phyloP scores from a whole-genome alignment of 1,284 basidiomycete genomes.

The Thelephora terrestris region DNA sequence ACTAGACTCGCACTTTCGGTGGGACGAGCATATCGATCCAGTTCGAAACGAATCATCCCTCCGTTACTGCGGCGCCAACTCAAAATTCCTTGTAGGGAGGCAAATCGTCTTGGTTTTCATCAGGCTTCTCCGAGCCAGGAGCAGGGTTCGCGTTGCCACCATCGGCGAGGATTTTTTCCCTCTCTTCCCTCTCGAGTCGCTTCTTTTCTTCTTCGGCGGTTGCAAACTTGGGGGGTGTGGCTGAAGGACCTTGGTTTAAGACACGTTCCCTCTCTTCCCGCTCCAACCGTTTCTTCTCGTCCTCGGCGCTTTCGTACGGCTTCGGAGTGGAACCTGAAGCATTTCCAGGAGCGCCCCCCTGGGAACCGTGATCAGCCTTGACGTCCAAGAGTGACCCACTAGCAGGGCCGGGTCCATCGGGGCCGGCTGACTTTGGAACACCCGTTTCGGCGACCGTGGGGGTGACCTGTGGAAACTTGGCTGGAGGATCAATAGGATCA shows the following conservation, averaged over 20 bases:
- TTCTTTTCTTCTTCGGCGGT: conserved; percentile 60
- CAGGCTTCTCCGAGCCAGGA: conserved; percentile 9
- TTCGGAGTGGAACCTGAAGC: conserved; percentile 5
- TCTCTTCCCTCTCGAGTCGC: conserved; percentile 54
- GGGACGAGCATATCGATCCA: no score
- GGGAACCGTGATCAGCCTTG: conserved; percentile 25
- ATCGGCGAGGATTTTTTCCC: conserved; percentile 38
- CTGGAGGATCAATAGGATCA: conserved; percentile 20
- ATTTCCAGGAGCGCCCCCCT: neutral
- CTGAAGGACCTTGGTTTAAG: conserved; percentile 12
- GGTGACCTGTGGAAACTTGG: conserved; percentile 25
- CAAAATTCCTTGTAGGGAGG: conserved; percentile 58
- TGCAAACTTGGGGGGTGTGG: conserved; percentile 25
- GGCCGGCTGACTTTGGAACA: conserved; percentile 40
- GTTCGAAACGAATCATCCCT: neutral
- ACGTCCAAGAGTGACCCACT: conserved; percentile 52
- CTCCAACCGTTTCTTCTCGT: conserved; percentile 31
- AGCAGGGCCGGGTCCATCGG: conserved; percentile 52
- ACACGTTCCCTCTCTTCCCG: conserved; percentile 29
- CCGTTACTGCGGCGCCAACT: conserved; percentile 9
- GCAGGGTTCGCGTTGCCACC: conserved; percentile 14
- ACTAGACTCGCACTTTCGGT: no score
- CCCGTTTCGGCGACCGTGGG: conserved; percentile 62
- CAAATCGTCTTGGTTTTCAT: conserved; percentile 38
- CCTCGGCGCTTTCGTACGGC: conserved; percentile 27